Conservation (phyloP, 495 filamentous ascomycete species). For the Xylaria venustula region DNA sequence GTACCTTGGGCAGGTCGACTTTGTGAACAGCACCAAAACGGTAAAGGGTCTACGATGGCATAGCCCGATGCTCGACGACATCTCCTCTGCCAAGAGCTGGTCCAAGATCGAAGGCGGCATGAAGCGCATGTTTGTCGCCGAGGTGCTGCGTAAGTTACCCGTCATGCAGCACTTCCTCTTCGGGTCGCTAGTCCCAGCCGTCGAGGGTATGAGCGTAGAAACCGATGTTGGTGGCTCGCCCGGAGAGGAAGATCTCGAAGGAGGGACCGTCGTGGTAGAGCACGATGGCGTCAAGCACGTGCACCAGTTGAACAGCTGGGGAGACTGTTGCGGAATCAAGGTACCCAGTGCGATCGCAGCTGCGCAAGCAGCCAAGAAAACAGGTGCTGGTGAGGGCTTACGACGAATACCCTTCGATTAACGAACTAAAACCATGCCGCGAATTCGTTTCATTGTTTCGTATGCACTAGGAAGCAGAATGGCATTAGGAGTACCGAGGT, state of each 20-base stretch:
- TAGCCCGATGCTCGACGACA: constrained; percentile 97
- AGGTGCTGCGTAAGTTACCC: constrained; percentile 89
- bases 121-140: constrained; percentile 91
- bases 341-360: constrained; percentile 92
- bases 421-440: too few relatives aligned
- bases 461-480: too few relatives aligned
- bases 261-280: constrained; percentile 56
- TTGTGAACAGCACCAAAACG: constrained; percentile 94
- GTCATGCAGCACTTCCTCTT: constrained; percentile 99
- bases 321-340: constrained; percentile 98
- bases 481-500: too few relatives aligned
- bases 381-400: constrained; percentile 56
- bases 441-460: too few relatives aligned
- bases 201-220: constrained; percentile 73
- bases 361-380: constrained; percentile 80
- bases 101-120: constrained; percentile 90
- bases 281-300: constrained; percentile 65
- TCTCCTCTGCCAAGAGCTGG: constrained; percentile 89
- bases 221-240: constrained; percentile 38
- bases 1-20: constrained; percentile 88
- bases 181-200: constrained; percentile 76
- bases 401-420: constrained; percentile 92
- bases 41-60: constrained; percentile 96
- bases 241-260: constrained; percentile 51
- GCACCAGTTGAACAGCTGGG: constrained; percentile 72